Conservation (phyloP, 306 rosid genomes). For the Vigna nakashimae region DNA sequence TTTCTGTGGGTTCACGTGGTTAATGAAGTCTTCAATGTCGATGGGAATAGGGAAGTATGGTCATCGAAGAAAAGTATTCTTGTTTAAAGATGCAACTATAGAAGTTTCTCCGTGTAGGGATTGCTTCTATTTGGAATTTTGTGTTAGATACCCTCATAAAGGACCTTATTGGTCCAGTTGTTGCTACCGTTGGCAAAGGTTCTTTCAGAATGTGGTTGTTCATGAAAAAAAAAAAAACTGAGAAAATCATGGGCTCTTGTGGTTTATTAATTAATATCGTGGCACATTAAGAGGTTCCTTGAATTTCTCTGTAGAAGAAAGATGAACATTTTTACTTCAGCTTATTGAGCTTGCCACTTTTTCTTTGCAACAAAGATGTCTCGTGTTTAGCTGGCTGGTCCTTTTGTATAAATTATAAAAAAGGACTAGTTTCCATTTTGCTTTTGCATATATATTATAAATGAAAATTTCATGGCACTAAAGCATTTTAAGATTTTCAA, state of each 20-base stretch:
- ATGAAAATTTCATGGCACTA: background rate
- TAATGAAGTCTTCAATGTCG: slow-evolving; percentile 11
- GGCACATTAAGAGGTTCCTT: slow-evolving; percentile 4
- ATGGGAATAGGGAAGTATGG: slow-evolving; percentile 10
- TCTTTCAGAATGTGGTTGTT: slow-evolving; percentile 25
- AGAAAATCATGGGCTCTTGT: background rate
- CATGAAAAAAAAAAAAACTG: background rate
- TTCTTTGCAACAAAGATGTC: slow-evolving; percentile 32
- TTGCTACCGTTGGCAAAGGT: slow-evolving; percentile 22
- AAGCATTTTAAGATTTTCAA: slow-evolving; percentile 28
- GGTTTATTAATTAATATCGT: slow-evolving; percentile 13
- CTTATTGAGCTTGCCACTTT: slow-evolving; percentile 17
- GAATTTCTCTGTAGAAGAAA: slow-evolving; percentile 2
- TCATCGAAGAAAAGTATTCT: background rate
- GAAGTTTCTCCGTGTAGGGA: slow-evolving; percentile 25
- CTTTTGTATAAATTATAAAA: background rate
- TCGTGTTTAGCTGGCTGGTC: slow-evolving; percentile 2
- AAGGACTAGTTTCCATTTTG: background rate
- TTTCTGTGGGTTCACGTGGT: slow-evolving; percentile 19
- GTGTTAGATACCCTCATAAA: slow-evolving; percentile 32
- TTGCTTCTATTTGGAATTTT: slow-evolving; percentile 12
- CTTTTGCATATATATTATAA: background rate
- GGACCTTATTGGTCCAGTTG: slow-evolving; percentile 8
- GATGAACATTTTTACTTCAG: slow-evolving; percentile 4
- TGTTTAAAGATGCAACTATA: slow-evolving; percentile 26